These are phyloP conservation scores for Eucalyptus tenuipes DNA, from an alignment of 345 rosid species.

Conservation along the genomic window DNA sequence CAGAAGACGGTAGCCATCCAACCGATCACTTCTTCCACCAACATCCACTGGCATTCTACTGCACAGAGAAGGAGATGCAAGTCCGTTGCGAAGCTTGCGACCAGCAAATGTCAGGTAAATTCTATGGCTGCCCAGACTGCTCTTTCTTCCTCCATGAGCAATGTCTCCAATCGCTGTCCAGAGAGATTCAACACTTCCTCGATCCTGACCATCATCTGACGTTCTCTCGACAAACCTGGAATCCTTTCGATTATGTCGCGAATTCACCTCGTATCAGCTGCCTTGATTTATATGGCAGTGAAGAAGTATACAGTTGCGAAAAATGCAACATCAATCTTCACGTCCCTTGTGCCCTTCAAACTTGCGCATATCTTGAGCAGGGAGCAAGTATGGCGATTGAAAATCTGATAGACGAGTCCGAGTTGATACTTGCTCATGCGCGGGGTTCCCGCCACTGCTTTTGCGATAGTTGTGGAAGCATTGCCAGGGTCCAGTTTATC, in stretches of 20 bases:
- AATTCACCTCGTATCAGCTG: not conserved
- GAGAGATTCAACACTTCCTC: not conserved
- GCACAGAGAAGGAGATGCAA: not conserved
- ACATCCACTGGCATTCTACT: not conserved
- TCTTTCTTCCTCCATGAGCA: not conserved
- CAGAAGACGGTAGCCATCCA: not conserved
- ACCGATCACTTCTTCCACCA: not conserved
- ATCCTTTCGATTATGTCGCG: not conserved
- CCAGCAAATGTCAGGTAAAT: not conserved
- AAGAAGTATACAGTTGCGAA: not conserved
- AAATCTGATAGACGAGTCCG: not conserved
- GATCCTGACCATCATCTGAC: not conserved
- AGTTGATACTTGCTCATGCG: not conserved
- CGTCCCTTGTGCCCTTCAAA: not conserved
- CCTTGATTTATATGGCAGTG: not conserved
- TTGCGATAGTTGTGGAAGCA: not conserved
- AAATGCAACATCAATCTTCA: not conserved
- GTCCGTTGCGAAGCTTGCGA: not conserved
- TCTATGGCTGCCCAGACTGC: not conserved
- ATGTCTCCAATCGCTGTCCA: not conserved
- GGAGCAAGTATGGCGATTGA: not conserved
- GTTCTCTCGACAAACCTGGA: not conserved
- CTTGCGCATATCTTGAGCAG: not conserved
- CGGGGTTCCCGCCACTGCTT: not conserved
- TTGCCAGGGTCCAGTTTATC: not conserved